phyloP scores from a whole-genome alignment of 306 rosid species.

The Vachellia pachyceras region DNA sequence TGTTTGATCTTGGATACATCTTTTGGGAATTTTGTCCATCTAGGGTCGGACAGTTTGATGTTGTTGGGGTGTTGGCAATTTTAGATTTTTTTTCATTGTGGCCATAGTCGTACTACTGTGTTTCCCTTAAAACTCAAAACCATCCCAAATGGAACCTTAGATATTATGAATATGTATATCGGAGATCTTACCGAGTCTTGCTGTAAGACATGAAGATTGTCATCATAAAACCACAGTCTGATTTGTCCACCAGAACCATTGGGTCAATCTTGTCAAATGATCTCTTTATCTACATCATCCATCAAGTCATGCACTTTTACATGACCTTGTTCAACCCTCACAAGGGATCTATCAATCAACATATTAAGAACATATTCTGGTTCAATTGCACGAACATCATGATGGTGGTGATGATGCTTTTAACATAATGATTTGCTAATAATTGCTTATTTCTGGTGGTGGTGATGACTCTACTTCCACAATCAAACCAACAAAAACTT shows the following conservation, averaged over 20 bases:
- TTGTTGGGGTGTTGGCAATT: conserved; percentile 33
- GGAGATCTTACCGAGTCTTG: neutral
- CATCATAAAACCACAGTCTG: neutral
- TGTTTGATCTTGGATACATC: conserved; percentile 34
- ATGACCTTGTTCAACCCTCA: neutral
- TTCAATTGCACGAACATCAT: neutral
- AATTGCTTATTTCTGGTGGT: too few species aligned
- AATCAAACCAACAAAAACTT: too few species aligned
- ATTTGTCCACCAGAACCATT: neutral
- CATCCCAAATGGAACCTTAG: too few species aligned
- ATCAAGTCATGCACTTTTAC: neutral
- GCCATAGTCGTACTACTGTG: conserved; percentile 20
- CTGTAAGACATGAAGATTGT: neutral
- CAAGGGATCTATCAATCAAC: neutral
- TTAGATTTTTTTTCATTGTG: conserved; percentile 36
- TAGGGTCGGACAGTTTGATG: conserved; percentile 47
- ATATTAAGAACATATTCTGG: neutral
- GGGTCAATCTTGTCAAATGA: neutral
- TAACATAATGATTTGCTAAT: too few species aligned
- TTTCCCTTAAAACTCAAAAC: too few species aligned
- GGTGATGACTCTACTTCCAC: too few species aligned
- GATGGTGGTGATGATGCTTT: too few species aligned
- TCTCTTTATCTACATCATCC: neutral
- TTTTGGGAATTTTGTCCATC: conserved; percentile 50
- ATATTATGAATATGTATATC: neutral